phyloP scores from a whole-genome alignment of 2,329 filamentous ascomycete species.

The Verticillium klebahnii region DNA sequence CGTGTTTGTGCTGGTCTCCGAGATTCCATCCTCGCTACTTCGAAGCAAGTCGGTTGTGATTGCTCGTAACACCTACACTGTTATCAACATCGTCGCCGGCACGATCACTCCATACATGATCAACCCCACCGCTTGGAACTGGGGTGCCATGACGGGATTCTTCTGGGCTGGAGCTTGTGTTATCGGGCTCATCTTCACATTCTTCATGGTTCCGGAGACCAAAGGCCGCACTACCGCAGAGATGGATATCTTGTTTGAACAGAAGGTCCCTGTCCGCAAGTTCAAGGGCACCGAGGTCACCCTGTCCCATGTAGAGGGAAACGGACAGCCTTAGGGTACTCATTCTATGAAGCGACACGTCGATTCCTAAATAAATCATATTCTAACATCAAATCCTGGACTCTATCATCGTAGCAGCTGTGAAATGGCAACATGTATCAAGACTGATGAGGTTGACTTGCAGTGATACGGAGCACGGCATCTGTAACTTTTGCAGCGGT shows the following conservation, averaged over 20 bases:
- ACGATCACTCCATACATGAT: slow-evolving; percentile 26
- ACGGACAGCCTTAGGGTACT: no score
- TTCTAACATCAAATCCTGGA: no score
- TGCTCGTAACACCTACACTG: slow-evolving; percentile 30
- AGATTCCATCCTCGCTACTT: slow-evolving; percentile 33
- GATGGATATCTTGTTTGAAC: slow-evolving; percentile 19
- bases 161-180: slow-evolving; percentile 14
- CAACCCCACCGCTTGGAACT: slow-evolving; percentile 23
- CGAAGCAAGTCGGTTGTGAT: slow-evolving; percentile 35
- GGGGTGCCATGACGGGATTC: slow-evolving; percentile 30
- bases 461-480: no score
- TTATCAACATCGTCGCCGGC: slow-evolving; percentile 30
- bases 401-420: no score
- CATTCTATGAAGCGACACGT: no score
- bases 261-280: slow-evolving; percentile 10
- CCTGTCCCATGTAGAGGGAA: neutral
- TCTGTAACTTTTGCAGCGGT: no score
- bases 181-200: slow-evolving; percentile 15
- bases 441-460: no score
- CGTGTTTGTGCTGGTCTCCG: slow-evolving; percentile 25
- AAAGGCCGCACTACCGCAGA: slow-evolving; percentile 20
- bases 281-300: slow-evolving; percentile 6
- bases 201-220: slow-evolving; percentile 21
- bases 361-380: no score
- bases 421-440: no score